phyloP scores from a whole-genome alignment of 2,329 filamentous ascomycete species.

The Paramyrothecium sp. region DNA sequence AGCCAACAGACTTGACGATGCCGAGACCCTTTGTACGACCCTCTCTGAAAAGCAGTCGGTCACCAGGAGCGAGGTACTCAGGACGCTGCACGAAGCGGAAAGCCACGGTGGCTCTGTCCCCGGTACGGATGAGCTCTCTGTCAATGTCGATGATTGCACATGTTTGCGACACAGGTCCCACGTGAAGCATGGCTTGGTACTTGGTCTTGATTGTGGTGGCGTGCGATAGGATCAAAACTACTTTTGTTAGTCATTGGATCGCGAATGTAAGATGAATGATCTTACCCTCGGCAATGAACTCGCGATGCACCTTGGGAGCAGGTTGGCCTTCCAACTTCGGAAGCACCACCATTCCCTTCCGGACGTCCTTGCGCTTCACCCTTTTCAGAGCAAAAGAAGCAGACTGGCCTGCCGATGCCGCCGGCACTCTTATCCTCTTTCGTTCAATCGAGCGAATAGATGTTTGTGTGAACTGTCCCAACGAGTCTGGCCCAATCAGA shows the following conservation, averaged over 20 bases:
- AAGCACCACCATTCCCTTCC: constrained; percentile 97
- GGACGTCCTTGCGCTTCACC: constrained; percentile 84
- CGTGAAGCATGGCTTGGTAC: constrained; percentile 98
- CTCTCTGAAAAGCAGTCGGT: constrained; percentile 89
- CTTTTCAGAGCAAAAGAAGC: constrained; percentile 89
- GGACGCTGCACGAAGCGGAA: constrained; percentile 94
- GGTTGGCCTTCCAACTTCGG: constrained; percentile 75
- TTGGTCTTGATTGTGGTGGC: constrained; percentile 95
- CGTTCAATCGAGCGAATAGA: constrained; percentile 90
- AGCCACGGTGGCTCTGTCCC: constrained; percentile 89
- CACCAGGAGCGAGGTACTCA: constrained; percentile 86
- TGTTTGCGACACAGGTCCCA: constrained; percentile 91
- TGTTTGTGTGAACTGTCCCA: constrained; percentile 86
- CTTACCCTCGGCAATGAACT: constrained; percentile 76
- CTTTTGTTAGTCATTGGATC: background rate
- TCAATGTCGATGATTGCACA: constrained; percentile 98
- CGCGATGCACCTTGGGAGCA: constrained; percentile 66
- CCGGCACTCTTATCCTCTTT: constrained; percentile 86
- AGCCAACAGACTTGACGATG: constrained; percentile 89
- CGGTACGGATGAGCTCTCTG: constrained; percentile 89
- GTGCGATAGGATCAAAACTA: constrained; percentile 89
- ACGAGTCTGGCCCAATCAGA: constrained; percentile 82
- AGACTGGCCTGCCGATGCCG: constrained; percentile 86
- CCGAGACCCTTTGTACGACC: constrained; percentile 93
- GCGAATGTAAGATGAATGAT: background rate